Percentiles rank a stretch among this genome's conserved stretches.
These are phyloP conservation scores for Epichloe uncinata DNA, from an alignment of 2,329 filamentous ascomycete genomes.

Conservation along the genomic window DNA sequence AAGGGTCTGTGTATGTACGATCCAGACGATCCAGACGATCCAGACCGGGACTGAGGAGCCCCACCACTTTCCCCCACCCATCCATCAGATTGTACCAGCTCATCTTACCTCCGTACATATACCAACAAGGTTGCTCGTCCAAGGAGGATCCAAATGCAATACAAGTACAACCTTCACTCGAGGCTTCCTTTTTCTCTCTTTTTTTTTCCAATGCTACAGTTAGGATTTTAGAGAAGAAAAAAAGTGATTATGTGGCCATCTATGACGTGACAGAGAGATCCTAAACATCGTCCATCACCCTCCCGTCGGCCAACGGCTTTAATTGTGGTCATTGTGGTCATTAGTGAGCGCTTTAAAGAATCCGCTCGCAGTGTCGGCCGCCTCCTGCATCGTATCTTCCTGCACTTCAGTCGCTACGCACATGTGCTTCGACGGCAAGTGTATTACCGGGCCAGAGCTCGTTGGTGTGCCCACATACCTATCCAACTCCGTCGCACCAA, in stretches of 20 bases:
- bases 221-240: neutral
- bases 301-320: neutral
- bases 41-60: neutral
- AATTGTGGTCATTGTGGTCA: neutral
- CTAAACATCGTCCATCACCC: neutral
- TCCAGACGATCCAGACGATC: neutral
- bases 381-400: neutral
- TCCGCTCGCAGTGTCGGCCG: neutral
- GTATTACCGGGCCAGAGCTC: neutral
- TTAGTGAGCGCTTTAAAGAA: neutral
- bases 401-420: neutral
- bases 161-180: neutral
- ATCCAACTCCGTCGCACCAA: neutral
- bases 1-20: neutral
- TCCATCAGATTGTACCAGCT: too few species aligned
- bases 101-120: neutral
- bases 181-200: neutral
- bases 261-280: neutral
- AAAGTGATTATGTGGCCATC: neutral
- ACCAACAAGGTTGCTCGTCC: neutral
- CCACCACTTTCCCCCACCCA: neutral
- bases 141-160: neutral
- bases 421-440: neutral
- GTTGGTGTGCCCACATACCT: neutral
- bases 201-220: neutral